Evolutionary conservation across 2,329 filamentous ascomycete genomes (phyloP), one percentile per base, ranked within the genome.

Genomic region (Ophiocordyceps camponoti-rufipedis): DNA sequence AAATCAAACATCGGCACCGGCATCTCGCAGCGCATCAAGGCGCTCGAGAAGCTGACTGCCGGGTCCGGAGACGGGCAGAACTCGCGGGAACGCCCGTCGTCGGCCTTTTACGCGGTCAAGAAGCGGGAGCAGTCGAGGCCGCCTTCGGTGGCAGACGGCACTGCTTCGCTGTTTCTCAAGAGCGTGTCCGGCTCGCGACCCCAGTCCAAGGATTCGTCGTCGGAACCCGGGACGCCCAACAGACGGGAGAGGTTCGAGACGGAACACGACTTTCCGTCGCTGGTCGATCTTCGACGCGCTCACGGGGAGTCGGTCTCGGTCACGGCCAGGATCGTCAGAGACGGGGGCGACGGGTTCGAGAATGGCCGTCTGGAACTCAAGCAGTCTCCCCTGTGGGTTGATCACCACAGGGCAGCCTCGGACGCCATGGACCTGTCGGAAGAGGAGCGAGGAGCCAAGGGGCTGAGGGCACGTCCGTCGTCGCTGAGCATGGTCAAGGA

Each of bases 21-120:
- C 53, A 95, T 98, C 49, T 93, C 89, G 3, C 85, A 89, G 59
- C 81, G 91, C 40, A 96, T 96, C 60, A 93, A 94, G 62, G 87
- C 88, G 7, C 69, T 98, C 45, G 85, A 94, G 58, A 88, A 86
- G 60, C 72, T 91, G 52, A 72, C 80, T 48, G 63, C 70, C 10
- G 50, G 57, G 46, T 49, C 53, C 10, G 54, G 49, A 5, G 62
- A 62, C 3, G 5, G 52, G 51, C 35, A 47, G 3, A 46, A 52
- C 2, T 46, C 43, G 44, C 53, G 58, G 28, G 66, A 68, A 32
- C 59, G 66, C 14, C 66, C 71, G 4, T 67, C 69, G 6, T 69
- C 75, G 8, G 66, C 75, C 2, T 74, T 80, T 55, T 75, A 79
- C 51, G 70, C 76, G 2, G 78, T 73, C 47, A 74, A 65, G 53